Percentiles rank a stretch among this genome's conserved stretches.
Evolutionary conservation across 441 rosid species (phyloP).

Genomic region (Arabidopsis hybrid): DNA sequence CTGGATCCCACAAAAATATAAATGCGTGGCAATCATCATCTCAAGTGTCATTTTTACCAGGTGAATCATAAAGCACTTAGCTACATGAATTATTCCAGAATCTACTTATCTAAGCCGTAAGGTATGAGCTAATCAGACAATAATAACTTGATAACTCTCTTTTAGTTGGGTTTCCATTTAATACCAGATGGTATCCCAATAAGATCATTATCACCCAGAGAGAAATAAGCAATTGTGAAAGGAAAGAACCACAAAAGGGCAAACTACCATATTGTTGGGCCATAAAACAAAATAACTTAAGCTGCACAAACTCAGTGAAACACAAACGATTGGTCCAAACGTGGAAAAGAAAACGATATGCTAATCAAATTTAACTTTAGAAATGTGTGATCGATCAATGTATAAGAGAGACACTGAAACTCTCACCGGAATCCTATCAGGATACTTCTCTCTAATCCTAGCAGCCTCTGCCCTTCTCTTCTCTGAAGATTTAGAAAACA

Average conservation of each 20-base stretch:
- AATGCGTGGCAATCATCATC: not conserved
- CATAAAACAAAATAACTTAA: conserved; percentile 11
- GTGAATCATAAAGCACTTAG: not conserved
- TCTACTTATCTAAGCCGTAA: not conserved
- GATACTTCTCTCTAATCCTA: conserved; percentile 69
- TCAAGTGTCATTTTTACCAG: not conserved
- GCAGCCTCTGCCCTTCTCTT: conserved; percentile 71
- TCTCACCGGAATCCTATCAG: conserved; percentile 66
- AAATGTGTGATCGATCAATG: not conserved
- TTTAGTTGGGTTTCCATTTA: not conserved
- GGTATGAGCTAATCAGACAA: conserved; percentile 1
- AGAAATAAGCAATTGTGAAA: not conserved
- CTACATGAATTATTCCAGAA: not conserved
- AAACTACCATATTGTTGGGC: not conserved
- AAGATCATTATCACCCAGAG: not conserved
- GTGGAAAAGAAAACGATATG: not conserved
- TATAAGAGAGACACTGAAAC: not conserved
- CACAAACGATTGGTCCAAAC: not conserved
- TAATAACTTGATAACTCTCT: conserved; percentile 7
- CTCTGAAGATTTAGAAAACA: conserved; percentile 44
- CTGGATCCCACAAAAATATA: conserved; percentile 28
- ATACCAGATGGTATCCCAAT: not conserved
- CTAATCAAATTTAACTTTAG: not conserved
- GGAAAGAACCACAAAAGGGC: conserved; percentile 6
- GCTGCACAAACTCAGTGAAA: not conserved